phyloP scores from a whole-genome alignment of 768 basidiomycete species.

The Mrakia frigida region DNA sequence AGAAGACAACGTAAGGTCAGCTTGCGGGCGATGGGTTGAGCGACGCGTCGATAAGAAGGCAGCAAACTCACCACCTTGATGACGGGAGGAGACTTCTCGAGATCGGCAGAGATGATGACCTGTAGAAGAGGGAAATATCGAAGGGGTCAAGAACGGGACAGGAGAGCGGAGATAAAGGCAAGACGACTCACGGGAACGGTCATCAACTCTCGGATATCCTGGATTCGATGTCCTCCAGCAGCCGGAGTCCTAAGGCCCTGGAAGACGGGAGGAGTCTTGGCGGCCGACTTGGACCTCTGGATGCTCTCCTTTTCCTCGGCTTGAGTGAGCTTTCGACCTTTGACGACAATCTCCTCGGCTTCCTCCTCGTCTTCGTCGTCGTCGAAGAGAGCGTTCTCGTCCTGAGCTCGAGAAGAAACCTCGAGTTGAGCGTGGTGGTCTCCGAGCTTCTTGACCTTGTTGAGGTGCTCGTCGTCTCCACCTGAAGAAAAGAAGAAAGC shows the following conservation, averaged over 20 bases:
- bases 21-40: not conserved
- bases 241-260: conserved; percentile 71
- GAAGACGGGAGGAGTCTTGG: conserved; percentile 70
- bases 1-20: not conserved
- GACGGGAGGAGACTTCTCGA: conserved; percentile 89
- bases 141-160: conserved; percentile 25
- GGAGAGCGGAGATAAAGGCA: conserved; percentile 2
- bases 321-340: conserved; percentile 50
- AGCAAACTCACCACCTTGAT: conserved; percentile 62
- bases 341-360: conserved; percentile 76
- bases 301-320: conserved; percentile 15
- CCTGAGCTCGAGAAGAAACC: conserved; percentile 72
- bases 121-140: conserved; percentile 42
- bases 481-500: conserved; percentile 54
- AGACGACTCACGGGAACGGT: conserved; percentile 70
- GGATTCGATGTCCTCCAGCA: conserved; percentile 73
- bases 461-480: conserved; percentile 82
- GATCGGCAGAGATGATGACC: conserved; percentile 91
- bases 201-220: conserved; percentile 90
- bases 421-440: conserved; percentile 95
- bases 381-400: conserved; percentile 81
- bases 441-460: conserved; percentile 86
- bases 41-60: not conserved
- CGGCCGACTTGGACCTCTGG: conserved; percentile 70
- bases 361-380: conserved; percentile 66